Base-by-base conservation (phyloP, 148 eudicot genomes). In the Rhododendron henanense region DNA sequence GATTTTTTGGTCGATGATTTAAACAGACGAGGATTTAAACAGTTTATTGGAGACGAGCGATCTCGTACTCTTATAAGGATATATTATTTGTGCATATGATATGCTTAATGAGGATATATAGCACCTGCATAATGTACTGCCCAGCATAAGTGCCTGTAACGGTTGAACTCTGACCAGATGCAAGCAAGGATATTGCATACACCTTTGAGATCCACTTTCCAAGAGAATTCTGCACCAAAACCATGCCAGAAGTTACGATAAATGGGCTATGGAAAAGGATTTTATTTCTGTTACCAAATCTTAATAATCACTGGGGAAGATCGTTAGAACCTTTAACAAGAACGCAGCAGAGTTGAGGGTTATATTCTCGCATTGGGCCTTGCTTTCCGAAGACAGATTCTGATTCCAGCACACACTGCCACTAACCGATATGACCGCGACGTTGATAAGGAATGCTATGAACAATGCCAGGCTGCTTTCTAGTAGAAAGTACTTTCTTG, bases 101-200 rank as follows among this genome's bases (percentile, higher is more conserved):
- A 23, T 63, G 69, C 69, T 2, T 63, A 63, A 31, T 33, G 61
- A 15, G 61, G 61, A 55, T 18, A 15, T 21, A 19, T 10, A 21
- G 39, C 39, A 71, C 85, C 85, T 83, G 59, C 85, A 83, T 83
- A 11, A 83, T 65, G 59, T 45, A 79, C 18, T 79, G 82, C 78
- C 87, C 82, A 13, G 61, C 82, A 69, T 79, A 85, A 39, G 87
- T 85, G 35, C 83, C 78, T 6, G 76, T 85, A 48, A 79, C 83
- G 2, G 76, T 85, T 85, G 83, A 79, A 33, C 87, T 85, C 76
- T 78, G 87, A 18, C 87, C 87, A 25, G 83, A 85, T 31, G 83
- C 87, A 78, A 85, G 87, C 83, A 85, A 28, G 18, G 83, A 79
- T 63, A 79, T 63, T 33, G 83, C 87, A 63, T 85, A 85, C 3